phyloP scores from a whole-genome alignment of 225 moss, liverwort and hornwort species.

The Polytrichum formosum region DNA sequence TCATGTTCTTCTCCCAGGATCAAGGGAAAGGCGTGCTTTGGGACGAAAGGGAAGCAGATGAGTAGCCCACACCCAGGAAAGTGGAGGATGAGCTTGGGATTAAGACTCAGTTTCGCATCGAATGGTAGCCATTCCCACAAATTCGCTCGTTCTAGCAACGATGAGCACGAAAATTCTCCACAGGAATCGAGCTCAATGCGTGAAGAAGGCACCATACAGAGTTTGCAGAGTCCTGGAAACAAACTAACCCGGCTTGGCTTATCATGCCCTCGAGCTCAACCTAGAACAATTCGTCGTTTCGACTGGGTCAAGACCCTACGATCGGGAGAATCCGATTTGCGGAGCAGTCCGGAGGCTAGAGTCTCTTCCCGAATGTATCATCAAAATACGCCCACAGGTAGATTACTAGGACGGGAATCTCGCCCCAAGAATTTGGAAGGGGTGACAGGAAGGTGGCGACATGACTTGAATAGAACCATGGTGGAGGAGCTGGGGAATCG shows the following conservation, averaged over 20 bases:
- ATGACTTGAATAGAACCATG: slow-evolving; percentile 4
- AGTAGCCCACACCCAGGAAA: background rate
- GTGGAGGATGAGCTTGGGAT: slow-evolving; percentile 6
- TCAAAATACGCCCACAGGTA: background rate
- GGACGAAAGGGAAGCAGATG: background rate
- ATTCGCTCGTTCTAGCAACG: slow-evolving; percentile 11
- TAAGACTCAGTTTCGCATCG: slow-evolving; percentile 2
- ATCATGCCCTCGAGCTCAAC: slow-evolving; percentile 10
- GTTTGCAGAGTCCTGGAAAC: slow-evolving; percentile 14
- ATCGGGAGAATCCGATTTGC: slow-evolving; percentile 5
- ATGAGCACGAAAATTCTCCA: no score
- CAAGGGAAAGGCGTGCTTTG: background rate
- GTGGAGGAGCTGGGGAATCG: slow-evolving; percentile 8
- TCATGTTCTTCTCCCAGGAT: background rate
- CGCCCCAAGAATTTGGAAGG: background rate
- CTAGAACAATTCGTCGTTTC: slow-evolving; percentile 12
- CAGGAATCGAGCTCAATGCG: no score
- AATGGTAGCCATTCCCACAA: background rate
- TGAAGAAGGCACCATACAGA: slow-evolving; percentile 3
- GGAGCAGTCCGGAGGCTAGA: background rate
- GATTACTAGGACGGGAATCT: background rate
- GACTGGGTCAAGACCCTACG: slow-evolving; percentile 25
- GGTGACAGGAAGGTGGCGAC: slow-evolving; percentile 4
- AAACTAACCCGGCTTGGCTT: slow-evolving; percentile 1
- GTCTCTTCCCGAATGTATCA: slow-evolving; percentile 2